Evolutionary conservation across 768 basidiomycete genomes (phyloP).

Genomic region (Obba rivulosa): DNA sequence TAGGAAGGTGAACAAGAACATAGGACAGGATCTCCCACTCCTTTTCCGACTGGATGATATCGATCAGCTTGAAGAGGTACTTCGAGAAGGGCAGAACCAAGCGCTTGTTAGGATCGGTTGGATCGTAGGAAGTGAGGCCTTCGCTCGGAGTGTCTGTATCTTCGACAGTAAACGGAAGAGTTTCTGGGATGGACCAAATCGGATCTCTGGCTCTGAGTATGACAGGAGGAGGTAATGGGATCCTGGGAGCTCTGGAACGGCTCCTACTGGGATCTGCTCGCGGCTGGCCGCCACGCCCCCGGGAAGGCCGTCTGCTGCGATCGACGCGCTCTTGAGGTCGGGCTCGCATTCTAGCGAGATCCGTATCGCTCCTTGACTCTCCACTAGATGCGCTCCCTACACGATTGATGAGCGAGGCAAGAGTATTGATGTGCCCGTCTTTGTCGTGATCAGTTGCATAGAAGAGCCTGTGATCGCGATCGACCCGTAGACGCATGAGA

Average conservation of each 20-base stretch:
- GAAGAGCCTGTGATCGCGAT: constrained; percentile 84
- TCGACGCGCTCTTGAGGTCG: constrained; percentile 47
- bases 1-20: constrained; percentile 83
- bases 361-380: constrained; percentile 23
- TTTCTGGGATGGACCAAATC: constrained; percentile 70
- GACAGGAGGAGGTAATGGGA: constrained; percentile 16
- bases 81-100: constrained; percentile 66
- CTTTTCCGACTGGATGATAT: constrained; percentile 65
- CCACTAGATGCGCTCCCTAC: constrained; percentile 21
- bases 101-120: constrained; percentile 31
- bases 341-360: constrained; percentile 41
- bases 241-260: constrained; percentile 46
- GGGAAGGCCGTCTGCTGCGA: constrained; percentile 37
- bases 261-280: constrained; percentile 52
- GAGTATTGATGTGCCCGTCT: constrained; percentile 49
- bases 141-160: constrained; percentile 64
- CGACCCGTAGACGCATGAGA: constrained; percentile 82
- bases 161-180: constrained; percentile 45
- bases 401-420: constrained; percentile 64
- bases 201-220: constrained; percentile 35
- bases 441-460: constrained; percentile 54
- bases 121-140: constrained; percentile 61
- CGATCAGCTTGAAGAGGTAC: constrained; percentile 60
- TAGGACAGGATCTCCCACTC: constrained; percentile 96
- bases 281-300: constrained; percentile 44